Percentiles rank a stretch among this genome's conserved stretches.
Conservation (phyloP, 1,284 basidiomycete species). For the Ustilago tritici region DNA sequence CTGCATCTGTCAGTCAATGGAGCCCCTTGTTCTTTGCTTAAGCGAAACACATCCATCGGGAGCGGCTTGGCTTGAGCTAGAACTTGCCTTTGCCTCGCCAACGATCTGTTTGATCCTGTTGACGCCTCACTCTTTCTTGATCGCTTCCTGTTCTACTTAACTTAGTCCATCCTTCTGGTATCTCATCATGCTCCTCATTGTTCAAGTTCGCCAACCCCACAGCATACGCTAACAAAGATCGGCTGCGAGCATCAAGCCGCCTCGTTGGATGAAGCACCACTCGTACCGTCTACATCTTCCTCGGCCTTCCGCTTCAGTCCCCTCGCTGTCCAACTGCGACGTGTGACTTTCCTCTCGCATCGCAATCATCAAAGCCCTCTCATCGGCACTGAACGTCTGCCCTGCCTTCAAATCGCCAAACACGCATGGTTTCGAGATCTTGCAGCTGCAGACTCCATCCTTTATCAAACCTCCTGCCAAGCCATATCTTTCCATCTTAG, state of each 20-base stretch:
- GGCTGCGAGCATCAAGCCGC: conserved; percentile 17
- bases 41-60: conserved; percentile 5
- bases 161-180: conserved; percentile 3
- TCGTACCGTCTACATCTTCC: background rate
- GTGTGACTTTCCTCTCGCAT: background rate
- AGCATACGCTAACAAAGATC: conserved; percentile 3
- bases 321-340: background rate
- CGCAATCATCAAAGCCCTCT: background rate
- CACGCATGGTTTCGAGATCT: conserved; percentile 7
- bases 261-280: conserved; percentile 4
- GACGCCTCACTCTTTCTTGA: conserved; percentile 8
- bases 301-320: background rate
- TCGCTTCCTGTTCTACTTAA: conserved; percentile 5
- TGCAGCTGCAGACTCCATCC: background rate
- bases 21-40: background rate
- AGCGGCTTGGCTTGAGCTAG: background rate
- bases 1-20: background rate
- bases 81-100: background rate
- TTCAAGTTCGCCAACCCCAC: conserved; percentile 1
- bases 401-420: background rate
- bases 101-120: background rate
- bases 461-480: background rate
- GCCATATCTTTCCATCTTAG: background rate
- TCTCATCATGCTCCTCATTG: conserved; percentile 3
- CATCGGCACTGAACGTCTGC: background rate